Evolutionary conservation across 805 yeast genomes (phyloP).

Genomic region (Wickerhamiella bombiphila): DNA sequence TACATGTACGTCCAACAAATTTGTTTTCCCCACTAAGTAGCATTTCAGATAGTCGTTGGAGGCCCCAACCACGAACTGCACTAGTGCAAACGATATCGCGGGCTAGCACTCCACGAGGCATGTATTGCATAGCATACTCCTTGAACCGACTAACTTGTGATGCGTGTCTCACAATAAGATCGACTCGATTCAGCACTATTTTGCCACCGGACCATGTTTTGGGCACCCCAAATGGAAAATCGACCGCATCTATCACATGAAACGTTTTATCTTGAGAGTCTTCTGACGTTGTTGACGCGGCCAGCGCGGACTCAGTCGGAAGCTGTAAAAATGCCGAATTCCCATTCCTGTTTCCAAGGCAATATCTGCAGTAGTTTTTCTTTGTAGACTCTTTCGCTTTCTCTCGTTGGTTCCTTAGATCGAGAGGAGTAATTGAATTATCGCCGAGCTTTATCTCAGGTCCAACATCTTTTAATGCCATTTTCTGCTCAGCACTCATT

Average conservation of each 20-base stretch:
- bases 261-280: constrained; percentile 30
- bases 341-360: background rate
- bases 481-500: constrained; percentile 11
- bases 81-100: constrained; percentile 36
- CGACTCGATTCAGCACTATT: constrained; percentile 29
- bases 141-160: constrained; percentile 18
- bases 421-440: background rate
- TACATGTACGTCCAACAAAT: constrained; percentile 78
- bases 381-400: constrained; percentile 1
- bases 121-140: constrained; percentile 20
- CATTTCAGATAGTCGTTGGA: constrained; percentile 25
- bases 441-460: constrained; percentile 1
- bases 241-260: constrained; percentile 51
- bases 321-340: constrained; percentile 4
- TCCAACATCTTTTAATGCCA: constrained; percentile 11
- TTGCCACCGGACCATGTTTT: constrained; percentile 11
- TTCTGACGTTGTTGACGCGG: no score
- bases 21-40: constrained; percentile 24
- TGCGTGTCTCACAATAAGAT: constrained; percentile 27
- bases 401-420: no score
- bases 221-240: constrained; percentile 40
- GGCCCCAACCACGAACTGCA: constrained; percentile 40
- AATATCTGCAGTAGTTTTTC: constrained; percentile 2
- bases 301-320: constrained; percentile 14
- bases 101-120: constrained; percentile 23